These are phyloP conservation scores for Chaetomium fimeti DNA, from an alignment of 495 filamentous ascomycete species.

Conservation along the genomic window DNA sequence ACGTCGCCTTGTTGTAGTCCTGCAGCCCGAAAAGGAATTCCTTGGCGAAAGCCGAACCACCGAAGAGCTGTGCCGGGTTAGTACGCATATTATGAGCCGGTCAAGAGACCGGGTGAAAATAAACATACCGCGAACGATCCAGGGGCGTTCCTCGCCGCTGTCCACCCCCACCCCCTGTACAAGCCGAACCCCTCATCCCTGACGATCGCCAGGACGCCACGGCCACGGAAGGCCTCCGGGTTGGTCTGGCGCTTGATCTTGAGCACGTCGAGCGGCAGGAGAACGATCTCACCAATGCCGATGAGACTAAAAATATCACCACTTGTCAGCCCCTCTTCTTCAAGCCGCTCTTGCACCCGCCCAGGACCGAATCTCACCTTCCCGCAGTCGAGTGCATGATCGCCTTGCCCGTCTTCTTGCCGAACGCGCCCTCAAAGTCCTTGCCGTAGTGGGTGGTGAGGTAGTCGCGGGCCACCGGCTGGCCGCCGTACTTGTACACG, in stretches of 20 bases:
- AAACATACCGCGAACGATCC: conserved; percentile 89
- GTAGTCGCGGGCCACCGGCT: conserved; percentile 93
- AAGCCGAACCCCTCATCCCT: conserved; percentile 92
- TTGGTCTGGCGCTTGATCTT: conserved; percentile 99
- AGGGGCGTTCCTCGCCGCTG: conserved; percentile 92
- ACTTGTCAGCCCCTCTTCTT: conserved; percentile 1
- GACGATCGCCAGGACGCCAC: conserved; percentile 86
- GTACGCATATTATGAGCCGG: background rate
- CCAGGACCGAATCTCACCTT: conserved; percentile 51
- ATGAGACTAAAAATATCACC: conserved; percentile 57
- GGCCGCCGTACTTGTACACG: conserved; percentile 98
- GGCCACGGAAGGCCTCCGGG: conserved; percentile 93
- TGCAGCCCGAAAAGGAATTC: conserved; percentile 82
- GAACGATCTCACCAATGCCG: conserved; percentile 93
- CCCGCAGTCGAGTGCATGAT: conserved; percentile 97
- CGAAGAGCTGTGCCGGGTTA: conserved; percentile 69
- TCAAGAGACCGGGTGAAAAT: background rate
- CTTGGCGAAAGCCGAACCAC: conserved; percentile 96
- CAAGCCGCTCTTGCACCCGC: background rate
- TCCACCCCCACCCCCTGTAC: conserved; percentile 97
- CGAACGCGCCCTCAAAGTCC: conserved; percentile 84
- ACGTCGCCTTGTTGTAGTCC: conserved; percentile 95
- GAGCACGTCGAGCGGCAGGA: conserved; percentile 91
- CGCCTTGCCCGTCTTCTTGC: conserved; percentile 94
- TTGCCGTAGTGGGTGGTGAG: conserved; percentile 75